A percentile compares a stretch with the other conserved stretches of the same genome.
These are phyloP conservation scores for Cryptosporidium meleagridis DNA, from an alignment of 169 alveolate genomes.

Conservation along the genomic window DNA sequence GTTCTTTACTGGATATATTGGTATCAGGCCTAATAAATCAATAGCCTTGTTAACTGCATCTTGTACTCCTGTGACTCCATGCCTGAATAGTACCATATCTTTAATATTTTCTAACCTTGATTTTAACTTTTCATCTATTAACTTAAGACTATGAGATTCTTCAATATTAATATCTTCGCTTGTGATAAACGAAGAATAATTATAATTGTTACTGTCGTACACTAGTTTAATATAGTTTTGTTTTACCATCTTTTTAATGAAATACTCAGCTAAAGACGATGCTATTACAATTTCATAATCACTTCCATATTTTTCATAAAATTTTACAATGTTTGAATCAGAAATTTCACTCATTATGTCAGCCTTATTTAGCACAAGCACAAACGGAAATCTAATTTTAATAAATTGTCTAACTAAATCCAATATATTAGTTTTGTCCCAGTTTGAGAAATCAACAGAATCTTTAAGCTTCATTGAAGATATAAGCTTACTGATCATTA, in stretches of 20 bases:
- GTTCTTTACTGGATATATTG: conserved; percentile 81
- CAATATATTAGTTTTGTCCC: conserved; percentile 76
- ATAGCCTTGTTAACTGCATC: conserved; percentile 81
- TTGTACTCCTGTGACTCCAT: conserved; percentile 83
- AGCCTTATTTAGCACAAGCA: conserved; percentile 81
- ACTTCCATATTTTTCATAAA: conserved; percentile 49
- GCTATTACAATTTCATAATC: conserved; percentile 41
- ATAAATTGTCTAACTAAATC: conserved; percentile 75
- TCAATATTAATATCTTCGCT: conserved; percentile 68
- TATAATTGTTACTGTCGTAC: not conserved
- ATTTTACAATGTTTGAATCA: conserved; percentile 47
- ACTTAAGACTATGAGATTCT: conserved; percentile 64
- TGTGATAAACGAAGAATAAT: conserved; percentile 47
- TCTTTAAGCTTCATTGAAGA: conserved; percentile 76
- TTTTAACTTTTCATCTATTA: conserved; percentile 78
- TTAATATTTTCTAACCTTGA: conserved; percentile 78
- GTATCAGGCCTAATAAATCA: conserved; percentile 77
- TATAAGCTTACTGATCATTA: conserved; percentile 61
- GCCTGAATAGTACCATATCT: conserved; percentile 82
- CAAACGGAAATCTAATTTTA: conserved; percentile 80
- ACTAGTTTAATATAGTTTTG: conserved; percentile 40
- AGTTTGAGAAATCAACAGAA: conserved; percentile 72
- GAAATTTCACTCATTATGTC: conserved; percentile 76
- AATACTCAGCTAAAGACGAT: conserved; percentile 70
- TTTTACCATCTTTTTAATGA: conserved; percentile 53